Evolutionary conservation across 495 filamentous ascomycete species (phyloP), one percentile per base, ranked within the genome.

Genomic region (Opeltia flavorubescens): DNA sequence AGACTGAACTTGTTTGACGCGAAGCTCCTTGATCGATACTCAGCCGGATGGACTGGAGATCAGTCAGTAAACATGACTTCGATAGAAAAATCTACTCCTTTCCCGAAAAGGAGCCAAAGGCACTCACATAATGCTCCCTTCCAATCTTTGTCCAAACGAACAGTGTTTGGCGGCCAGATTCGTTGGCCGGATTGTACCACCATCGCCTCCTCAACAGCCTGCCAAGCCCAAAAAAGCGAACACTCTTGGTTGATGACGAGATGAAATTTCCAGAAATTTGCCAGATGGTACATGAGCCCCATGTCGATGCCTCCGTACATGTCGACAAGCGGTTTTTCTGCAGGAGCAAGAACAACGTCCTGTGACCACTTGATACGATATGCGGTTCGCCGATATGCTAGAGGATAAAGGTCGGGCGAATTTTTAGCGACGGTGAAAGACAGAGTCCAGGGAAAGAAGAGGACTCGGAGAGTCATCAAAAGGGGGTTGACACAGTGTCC

Each of bases 381-480:
- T 9, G n/a, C 13, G 9, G 35, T 39, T 18, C 9, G 13, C 8
- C 35, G 35, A 39, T 17, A 18, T 39, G 35, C 15, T 9, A 20
- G 9, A 9, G 35, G 35, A 20, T 20, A 39, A 18, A 20, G 8
- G 35, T 4, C 35, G n/a, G 12, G 35, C 15, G 21, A 20, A 18
- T 39, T 18, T 31, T 31, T 13, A 9, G 15, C 13, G 35, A 9
- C 21, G 2, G 45, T 13, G 33, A 39, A 29, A 11, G 17, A 15
- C 8, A 33, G 15, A 24, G 13, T 33, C 47, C 47, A 46, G 15
- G 42, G 43, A 5, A 48, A 50, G 36, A 53, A 48, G 21, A 53
- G 18, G 1, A 56, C 27, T 26, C 51, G 54, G 13, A 56, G 25
- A 17, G 40, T 50, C 15, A 47, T 44, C 13, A 56, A 21, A 2